Percentiles rank a stretch among this genome's conserved stretches.
Evolutionary conservation across 495 filamentous ascomycete genomes (phyloP).

Genomic region (Sporormia fimetaria): DNA sequence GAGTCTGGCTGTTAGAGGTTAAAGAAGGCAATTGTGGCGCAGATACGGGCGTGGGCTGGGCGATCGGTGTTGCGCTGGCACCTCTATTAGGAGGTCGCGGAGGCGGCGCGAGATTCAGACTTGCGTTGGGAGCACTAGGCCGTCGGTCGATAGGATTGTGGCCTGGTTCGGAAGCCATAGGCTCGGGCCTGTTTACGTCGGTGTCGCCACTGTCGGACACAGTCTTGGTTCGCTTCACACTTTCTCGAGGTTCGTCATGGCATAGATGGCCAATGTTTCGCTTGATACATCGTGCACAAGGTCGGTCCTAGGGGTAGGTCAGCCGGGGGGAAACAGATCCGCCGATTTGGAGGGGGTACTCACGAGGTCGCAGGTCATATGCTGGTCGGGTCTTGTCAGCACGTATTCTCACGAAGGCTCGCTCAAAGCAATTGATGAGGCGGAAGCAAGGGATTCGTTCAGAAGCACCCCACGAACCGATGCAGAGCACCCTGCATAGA

Average conservation of each 20-base stretch:
- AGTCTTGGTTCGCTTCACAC: constrained; percentile 59
- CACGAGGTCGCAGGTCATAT: constrained; percentile 99
- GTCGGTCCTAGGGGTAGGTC: constrained; percentile 57
- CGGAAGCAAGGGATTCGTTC: constrained; percentile 7
- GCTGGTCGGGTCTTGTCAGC: constrained; percentile 46
- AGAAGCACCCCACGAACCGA: too few species aligned
- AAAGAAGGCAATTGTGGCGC: constrained; percentile 29
- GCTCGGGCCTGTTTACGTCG: constrained; percentile 15
- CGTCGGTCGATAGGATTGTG: constrained; percentile 17
- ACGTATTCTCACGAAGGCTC: too few species aligned
- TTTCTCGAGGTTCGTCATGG: constrained; percentile 90
- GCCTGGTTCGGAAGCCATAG: constrained; percentile 16
- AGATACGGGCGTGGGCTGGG: constrained; percentile 37
- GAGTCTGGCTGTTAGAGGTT: constrained; percentile 51
- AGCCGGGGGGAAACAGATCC: constrained; percentile 13
- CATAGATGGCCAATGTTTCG: constrained; percentile 97
- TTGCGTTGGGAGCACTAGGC: constrained; percentile 21
- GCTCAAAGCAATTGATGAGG: constrained; percentile 1
- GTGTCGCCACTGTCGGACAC: constrained; percentile 52
- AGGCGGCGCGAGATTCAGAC: constrained; percentile 25
- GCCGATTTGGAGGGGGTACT: constrained; percentile 39
- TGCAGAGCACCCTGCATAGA: too few species aligned
- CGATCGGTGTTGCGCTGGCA: constrained; percentile 29
- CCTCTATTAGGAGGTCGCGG: constrained; percentile 21
- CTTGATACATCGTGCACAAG: constrained; percentile 96